Evolutionary conservation across 768 basidiomycete species (phyloP), one percentile per base, ranked within the genome.

Genomic region (Rhizopogon vinicolor): DNA sequence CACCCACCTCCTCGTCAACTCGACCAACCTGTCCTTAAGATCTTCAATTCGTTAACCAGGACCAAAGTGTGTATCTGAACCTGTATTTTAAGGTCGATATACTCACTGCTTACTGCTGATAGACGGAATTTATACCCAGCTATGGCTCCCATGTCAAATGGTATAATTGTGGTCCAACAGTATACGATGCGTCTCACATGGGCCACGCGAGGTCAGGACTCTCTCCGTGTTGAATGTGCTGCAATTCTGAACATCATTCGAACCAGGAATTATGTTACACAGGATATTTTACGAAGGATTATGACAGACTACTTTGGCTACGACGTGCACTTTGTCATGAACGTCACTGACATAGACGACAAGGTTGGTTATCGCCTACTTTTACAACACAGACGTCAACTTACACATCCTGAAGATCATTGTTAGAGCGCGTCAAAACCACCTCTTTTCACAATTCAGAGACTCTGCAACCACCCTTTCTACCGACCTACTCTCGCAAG

Each of bases 91-190:
- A 55, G 56, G 39, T 58, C 40, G 48, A 49, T 49, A 19, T 49
- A 5, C 63, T 50, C 58, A 44, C n/a, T 44, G 44, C 63, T 50
- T 56, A 43, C n/a, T 45, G 45, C 28, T 14, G 50, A 9, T 64
- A 94, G 91, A 87, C 82, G 51, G 86, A 87, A 57, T 93, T 96
- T 62, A 72, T 87, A 39, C 85, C 93, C 6, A 76, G 67, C 51
- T 74, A 82, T 58, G 87, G 86, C 0, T 79, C 82, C 1, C 82
- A 82, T 60, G 85, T 96, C n/a, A 94, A 95, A 63, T 98, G 95
- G 95, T 98, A 99, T 69, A 98, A 97, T 69, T 99, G 97, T 65
- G 96, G 97, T 9, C 96, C 97, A 16, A 99, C 97, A 0, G 97
- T 99, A 8, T 99, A 99, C 69, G 97, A 99, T 77, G 85, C 93